Base-by-base conservation (phyloP, 345 rosid genomes). In the Heritiera fomes region DNA sequence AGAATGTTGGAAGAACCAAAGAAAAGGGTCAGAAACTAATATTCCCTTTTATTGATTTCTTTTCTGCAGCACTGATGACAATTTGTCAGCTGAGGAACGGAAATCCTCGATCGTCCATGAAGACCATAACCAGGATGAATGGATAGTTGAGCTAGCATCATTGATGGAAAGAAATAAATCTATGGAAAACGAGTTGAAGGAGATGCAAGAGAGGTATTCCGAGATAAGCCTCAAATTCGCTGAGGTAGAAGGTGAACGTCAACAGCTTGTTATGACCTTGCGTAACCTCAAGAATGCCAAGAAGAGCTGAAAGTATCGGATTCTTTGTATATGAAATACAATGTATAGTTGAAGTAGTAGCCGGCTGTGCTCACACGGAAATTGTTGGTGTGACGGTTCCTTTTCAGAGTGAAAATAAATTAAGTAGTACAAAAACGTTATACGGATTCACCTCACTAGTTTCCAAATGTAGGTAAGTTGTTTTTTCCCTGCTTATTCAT, bases 181-280 rank as follows among this genome's bases (percentile, higher is more conserved):
- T 0, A 88, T 96, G 98, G 97, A 91, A 84, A 74, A 66, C n/a
- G 99, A 96, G 79, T 83, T 96, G 82, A 91, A 89, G 84, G 97
- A 96, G 80, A 89, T 94, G 97, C 97, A 94, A 86, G 93, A 86
- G 65, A 87, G 93, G 80, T 94, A 96, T 78, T 92, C 97, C 15
- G 95, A 90, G 82, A 86, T 91, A 82, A 96, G 99, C 86, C 89
- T 96, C 70, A 91, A 89, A 86, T 96, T 92, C 53, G 99, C 99
- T 1, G 97, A 94, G 83, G 99, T 95, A 0, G 99, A 95, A 90
- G 97, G 99, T 59, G 99, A 96, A 87, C 89, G 99, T 82, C 99
- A 96, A 78, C 84, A 89, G 84, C 98, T 96, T 71, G 94, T 91
- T 53, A 96, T 96, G 99, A 88, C 95, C 0, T 79, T 92, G 20